Evolutionary conservation across 192 early-diverging fungal species (phyloP).

Genomic region (Allomyces javanicus): DNA sequence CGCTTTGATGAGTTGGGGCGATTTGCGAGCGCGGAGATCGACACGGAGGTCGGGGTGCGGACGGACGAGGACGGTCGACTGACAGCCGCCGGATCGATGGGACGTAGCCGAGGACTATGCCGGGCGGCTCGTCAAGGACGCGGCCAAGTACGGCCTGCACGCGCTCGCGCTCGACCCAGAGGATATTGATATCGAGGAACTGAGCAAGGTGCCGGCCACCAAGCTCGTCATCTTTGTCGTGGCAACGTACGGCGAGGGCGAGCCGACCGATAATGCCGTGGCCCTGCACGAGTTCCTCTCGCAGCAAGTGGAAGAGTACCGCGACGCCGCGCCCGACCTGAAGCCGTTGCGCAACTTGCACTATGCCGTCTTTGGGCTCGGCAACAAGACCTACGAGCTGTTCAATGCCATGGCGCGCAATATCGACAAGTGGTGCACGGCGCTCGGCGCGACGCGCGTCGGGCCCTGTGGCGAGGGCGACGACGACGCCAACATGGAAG

Average conservation of each 20-base stretch:
- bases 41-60: background rate
- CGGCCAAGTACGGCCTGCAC: constrained; percentile 44
- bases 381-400: constrained; percentile 77
- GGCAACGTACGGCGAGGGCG: constrained; percentile 95
- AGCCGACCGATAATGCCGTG: constrained; percentile 91
- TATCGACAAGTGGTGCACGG: constrained; percentile 41
- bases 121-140: constrained; percentile 69
- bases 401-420: constrained; percentile 68
- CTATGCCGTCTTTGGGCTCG: constrained; percentile 65
- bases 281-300: constrained; percentile 79
- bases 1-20: background rate
- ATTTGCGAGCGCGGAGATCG: too few species aligned
- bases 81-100: background rate
- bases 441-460: constrained; percentile 54
- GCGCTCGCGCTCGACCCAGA: constrained; percentile 72
- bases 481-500: constrained; percentile 88
- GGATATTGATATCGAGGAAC: constrained; percentile 72
- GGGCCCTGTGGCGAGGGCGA: constrained; percentile 82
- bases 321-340: constrained; percentile 26
- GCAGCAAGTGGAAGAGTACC: constrained; percentile 38
- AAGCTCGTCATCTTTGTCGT: constrained; percentile 73
- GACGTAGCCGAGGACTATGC: constrained; percentile 84
- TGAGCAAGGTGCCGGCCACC: constrained; percentile 37
- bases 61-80: background rate
- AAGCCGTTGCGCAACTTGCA: constrained; percentile 26